Evolutionary conservation across 2,329 filamentous ascomycete species (phyloP), one percentile per base, ranked within the genome.

Genomic region (Septoria petroselini): DNA sequence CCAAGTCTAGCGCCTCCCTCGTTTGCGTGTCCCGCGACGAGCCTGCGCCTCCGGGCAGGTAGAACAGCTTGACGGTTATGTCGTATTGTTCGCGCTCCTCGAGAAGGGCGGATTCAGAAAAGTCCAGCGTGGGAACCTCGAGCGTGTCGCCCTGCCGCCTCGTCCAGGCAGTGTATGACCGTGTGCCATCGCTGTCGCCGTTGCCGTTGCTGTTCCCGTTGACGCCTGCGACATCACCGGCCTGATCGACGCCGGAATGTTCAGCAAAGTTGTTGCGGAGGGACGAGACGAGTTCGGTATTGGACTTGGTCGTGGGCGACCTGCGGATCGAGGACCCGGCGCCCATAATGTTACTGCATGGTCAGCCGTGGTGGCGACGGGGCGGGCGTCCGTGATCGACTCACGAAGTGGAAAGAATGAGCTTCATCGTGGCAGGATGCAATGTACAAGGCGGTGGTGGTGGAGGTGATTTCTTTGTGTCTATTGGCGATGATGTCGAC

Each of bases 11-110:
- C 1, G 93, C 91, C 65, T 94, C 86, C 48, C 79, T 72, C 7
- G 87, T 86, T 65, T 95, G 85, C 47, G 76, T 74, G 58, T 80
- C 80, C 52, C 91, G 82, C 7, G 58, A 43, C 19, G 58, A 54
- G 8, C 42, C 57, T 17, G 61, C 55, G 17, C 58, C 62, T 14
- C 80, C 81, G 2, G 89, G 86, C 21, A 97, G 78, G 70, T 93
- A 94, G 75, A 98, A 98, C 17, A 98, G 73, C 72, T 98, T 98
- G 54, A 93, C 85, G 0, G 91, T 96, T 64, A 96, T 90, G 66
- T 96, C 90, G 73, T 98, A 98, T 60, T 90, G 84, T 52, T 80
- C 76, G 19, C 85, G 77, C 60, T 95, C 90, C 66, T 98, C 93
- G 25, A 82, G 77, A 38, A 98, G 75, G 0, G 86, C 85, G 3